Base-by-base conservation (phyloP, 176 grass and related monocot genomes). In the Triticum urartu region DNA sequence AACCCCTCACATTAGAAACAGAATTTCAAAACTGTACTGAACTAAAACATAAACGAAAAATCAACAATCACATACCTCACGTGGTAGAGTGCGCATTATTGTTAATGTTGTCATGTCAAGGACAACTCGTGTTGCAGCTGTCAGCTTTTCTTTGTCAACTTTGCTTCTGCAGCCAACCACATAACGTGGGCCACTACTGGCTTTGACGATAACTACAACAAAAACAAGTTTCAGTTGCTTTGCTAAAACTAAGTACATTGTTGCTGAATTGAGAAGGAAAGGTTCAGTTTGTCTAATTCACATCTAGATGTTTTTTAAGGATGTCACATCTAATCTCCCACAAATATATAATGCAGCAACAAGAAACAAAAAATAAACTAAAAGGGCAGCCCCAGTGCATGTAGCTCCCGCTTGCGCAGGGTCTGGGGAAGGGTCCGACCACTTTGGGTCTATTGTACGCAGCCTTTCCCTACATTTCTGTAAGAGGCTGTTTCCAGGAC, bases 31-130 rank as follows among this genome's bases (percentile, higher is more conserved):
- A 34, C 24, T 59, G 4, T 81, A 67, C n/a, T 75, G 43, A 83
- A 47, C 15, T 33, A 6, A 63, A 77, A 7, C 48, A 76, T 69
- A 71, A 20, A 54, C 11, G 17, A 86, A 63, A 5, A 86, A 77
- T 50, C 18, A 40, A 56, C 32, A 64, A 33, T 60, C 13, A n/a
- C 30, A 35, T 91, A 98, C 94, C 92, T 99, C 92, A 3, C 90
- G 90, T 79, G 97, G 97, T 42, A 98, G 89, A 89, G 89, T 91
- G 72, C 97, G 86, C 94, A 98, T 96, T 77, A 98, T 98, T 21
- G 97, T 98, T 78, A 98, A 92, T 10, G 97, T 99, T 85, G 97
- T 94, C 94, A 96, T 99, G 84, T 99, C 97, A 83, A 99, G 94
- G 84, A 98, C 97, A 42, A 99, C 97, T 58, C 94, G 72, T 11